Conservation (phyloP, 2,329 filamentous ascomycete species). For the Remersonia thermophila region DNA sequence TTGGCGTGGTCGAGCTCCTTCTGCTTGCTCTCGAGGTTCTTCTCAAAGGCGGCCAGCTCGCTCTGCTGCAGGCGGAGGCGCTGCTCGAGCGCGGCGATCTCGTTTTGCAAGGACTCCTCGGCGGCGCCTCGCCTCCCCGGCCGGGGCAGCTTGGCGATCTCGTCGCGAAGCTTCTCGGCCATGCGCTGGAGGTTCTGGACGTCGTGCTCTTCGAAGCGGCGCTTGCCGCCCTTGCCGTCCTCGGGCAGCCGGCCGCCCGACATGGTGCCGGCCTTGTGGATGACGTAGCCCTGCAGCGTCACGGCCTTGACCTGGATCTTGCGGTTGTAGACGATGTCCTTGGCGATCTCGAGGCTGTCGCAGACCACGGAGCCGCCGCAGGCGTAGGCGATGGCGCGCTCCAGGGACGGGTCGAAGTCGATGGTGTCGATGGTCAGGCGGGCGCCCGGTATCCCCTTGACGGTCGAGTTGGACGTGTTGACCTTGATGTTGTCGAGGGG, state of each 20-base stretch:
- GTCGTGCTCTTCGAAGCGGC: conserved; percentile 81
- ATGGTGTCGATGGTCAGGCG: conserved; percentile 91
- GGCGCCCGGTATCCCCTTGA: conserved; percentile 79
- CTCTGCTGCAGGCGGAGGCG: conserved; percentile 58
- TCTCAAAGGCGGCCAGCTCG: conserved; percentile 65
- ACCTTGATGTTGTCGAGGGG: conserved; percentile 96
- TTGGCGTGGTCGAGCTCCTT: conserved; percentile 66
- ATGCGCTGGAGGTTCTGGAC: conserved; percentile 72
- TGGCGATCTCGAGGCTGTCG: conserved; percentile 74
- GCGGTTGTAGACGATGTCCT: conserved; percentile 76
- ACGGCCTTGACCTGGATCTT: conserved; percentile 87
- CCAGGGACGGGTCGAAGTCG: conserved; percentile 77
- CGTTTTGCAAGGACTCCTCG: conserved; percentile 70
- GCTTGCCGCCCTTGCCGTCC: conserved; percentile 56
- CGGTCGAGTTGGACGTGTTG: conserved; percentile 73
- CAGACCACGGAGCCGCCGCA: conserved; percentile 94
- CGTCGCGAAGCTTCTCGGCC: conserved; percentile 61
- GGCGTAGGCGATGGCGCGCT: conserved; percentile 87
- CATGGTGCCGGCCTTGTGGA: conserved; percentile 93
- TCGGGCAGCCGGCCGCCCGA: conserved; percentile 80
- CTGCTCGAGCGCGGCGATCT: conserved; percentile 68
- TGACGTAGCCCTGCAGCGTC: conserved; percentile 87
- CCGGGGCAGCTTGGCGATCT: conserved; percentile 70
- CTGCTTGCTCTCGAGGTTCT: conserved; percentile 74
- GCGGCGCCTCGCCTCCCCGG: conserved; percentile 61